Percentiles rank a stretch among this genome's conserved stretches.
These are phyloP conservation scores for Pestalotiopsis sp. DNA, from an alignment of 2,329 filamentous ascomycete genomes.

Conservation along the genomic window DNA sequence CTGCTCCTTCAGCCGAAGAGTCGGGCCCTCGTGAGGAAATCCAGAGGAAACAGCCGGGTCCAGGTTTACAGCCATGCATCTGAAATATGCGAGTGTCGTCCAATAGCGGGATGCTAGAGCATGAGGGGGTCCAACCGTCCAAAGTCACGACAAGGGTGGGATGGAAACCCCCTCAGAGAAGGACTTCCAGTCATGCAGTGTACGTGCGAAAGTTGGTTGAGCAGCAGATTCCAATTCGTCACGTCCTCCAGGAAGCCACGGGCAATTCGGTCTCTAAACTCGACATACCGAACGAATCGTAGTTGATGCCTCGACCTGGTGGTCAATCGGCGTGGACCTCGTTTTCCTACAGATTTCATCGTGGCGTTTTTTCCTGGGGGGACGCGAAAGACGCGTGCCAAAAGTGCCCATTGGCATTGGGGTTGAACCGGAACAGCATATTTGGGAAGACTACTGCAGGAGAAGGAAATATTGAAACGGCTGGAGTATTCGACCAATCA, in stretches of 20 bases:
- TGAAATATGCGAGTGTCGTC: not conserved
- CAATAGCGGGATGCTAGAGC: not conserved
- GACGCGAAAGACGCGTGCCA: not conserved
- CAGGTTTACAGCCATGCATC: constrained; percentile 6
- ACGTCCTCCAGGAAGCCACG: too few species aligned
- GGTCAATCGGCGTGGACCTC: not conserved
- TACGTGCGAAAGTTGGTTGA: not conserved
- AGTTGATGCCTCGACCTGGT: not conserved
- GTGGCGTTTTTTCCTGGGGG: not conserved
- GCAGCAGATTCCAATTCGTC: not conserved
- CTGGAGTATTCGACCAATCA: not conserved
- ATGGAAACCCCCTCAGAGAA: not conserved
- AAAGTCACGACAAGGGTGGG: not conserved
- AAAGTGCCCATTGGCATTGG: not conserved
- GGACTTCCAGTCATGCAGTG: not conserved
- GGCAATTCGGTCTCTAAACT: too few species aligned
- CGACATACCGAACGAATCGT: not conserved
- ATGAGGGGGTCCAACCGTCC: not conserved
- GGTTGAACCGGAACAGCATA: not conserved
- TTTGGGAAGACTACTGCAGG: not conserved
- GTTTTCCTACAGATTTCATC: not conserved
- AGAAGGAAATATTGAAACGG: not conserved
- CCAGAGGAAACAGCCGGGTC: constrained; percentile 10
- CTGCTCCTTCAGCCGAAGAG: not conserved
- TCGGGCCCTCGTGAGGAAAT: not conserved